phyloP scores from a whole-genome alignment of 1,139 yeast genomes.

The Saccharomyces pastorianus region DNA sequence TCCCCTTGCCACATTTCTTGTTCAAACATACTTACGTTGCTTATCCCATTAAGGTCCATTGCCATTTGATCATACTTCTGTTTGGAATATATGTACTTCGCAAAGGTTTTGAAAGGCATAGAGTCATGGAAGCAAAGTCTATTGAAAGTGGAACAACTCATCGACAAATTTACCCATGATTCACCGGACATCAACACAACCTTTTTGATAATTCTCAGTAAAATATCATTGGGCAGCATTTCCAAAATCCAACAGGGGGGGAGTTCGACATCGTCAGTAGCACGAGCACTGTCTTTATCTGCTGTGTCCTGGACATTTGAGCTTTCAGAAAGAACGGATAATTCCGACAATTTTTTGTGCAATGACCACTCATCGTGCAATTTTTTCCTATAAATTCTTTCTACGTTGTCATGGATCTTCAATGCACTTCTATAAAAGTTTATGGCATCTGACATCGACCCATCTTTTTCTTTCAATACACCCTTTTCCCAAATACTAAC shows the following conservation, averaged over 20 bases:
- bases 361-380: slow-evolving; percentile 29
- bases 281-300: slow-evolving; percentile 35
- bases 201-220: slow-evolving; percentile 46
- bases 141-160: slow-evolving; percentile 56
- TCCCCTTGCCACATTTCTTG: slow-evolving; percentile 43
- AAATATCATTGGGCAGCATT: slow-evolving; percentile 56
- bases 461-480: slow-evolving; percentile 61
- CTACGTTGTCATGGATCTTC: slow-evolving; percentile 58
- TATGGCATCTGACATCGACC: slow-evolving; percentile 75
- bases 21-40: slow-evolving; percentile 38
- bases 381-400: slow-evolving; percentile 55
- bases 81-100: slow-evolving; percentile 46
- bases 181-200: slow-evolving; percentile 49
- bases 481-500: slow-evolving; percentile 61
- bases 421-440: slow-evolving; percentile 65
- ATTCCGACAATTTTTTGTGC: slow-evolving; percentile 16
- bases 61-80: slow-evolving; percentile 47
- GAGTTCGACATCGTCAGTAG: slow-evolving; percentile 23
- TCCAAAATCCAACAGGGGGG: slow-evolving; percentile 49
- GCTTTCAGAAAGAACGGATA: slow-evolving; percentile 6
- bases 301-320: slow-evolving; percentile 17
- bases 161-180: slow-evolving; percentile 58
- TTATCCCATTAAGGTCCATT: slow-evolving; percentile 34
- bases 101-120: slow-evolving; percentile 49
- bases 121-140: slow-evolving; percentile 51